Evolutionary conservation across 2,329 filamentous ascomycete species (phyloP).

Genomic region (Xylariaceae sp.): DNA sequence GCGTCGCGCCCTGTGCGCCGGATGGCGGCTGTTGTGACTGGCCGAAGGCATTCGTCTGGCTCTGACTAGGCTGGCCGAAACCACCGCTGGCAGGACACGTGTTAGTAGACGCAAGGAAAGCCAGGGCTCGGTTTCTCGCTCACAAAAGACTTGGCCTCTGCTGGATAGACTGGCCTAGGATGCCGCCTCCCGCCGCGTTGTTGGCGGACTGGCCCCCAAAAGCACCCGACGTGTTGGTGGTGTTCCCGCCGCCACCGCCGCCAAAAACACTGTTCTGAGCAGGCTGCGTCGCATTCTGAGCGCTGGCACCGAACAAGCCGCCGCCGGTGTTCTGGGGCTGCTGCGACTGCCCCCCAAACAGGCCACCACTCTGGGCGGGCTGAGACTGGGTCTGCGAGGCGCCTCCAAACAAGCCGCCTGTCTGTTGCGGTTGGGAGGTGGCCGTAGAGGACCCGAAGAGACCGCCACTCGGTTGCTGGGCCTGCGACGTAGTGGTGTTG

Average conservation of each 20-base stretch:
- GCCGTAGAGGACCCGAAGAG: slow-evolving; percentile 25
- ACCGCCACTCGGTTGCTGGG: slow-evolving; percentile 18
- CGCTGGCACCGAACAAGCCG: slow-evolving; percentile 18
- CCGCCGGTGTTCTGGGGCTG: slow-evolving; percentile 13
- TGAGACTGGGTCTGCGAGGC: background rate
- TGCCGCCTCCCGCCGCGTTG: slow-evolving; percentile 4
- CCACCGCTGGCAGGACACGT: slow-evolving; percentile 10
- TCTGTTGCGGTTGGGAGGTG: slow-evolving; percentile 18
- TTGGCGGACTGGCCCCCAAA: slow-evolving; percentile 20
- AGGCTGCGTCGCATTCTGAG: slow-evolving; percentile 3
- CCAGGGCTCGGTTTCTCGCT: slow-evolving; percentile 7
- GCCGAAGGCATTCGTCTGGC: slow-evolving; percentile 11
- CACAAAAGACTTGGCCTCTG: slow-evolving; percentile 24
- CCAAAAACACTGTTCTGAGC: slow-evolving; percentile 22
- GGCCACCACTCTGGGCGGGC: slow-evolving; percentile 8
- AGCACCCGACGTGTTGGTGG: slow-evolving; percentile 10
- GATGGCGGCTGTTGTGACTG: slow-evolving; percentile 15
- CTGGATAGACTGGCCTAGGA: slow-evolving; percentile 18
- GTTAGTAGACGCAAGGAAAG: slow-evolving; percentile 1
- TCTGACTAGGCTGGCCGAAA: slow-evolving; percentile 13
- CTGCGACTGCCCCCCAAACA: slow-evolving; percentile 16
- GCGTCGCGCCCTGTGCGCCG: slow-evolving; percentile 17
- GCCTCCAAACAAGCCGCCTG: slow-evolving; percentile 14
- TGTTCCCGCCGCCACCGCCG: background rate
- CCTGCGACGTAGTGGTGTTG: slow-evolving; percentile 11